Conservation (phyloP, 805 yeast species). For the Kregervanrija delftensis region DNA sequence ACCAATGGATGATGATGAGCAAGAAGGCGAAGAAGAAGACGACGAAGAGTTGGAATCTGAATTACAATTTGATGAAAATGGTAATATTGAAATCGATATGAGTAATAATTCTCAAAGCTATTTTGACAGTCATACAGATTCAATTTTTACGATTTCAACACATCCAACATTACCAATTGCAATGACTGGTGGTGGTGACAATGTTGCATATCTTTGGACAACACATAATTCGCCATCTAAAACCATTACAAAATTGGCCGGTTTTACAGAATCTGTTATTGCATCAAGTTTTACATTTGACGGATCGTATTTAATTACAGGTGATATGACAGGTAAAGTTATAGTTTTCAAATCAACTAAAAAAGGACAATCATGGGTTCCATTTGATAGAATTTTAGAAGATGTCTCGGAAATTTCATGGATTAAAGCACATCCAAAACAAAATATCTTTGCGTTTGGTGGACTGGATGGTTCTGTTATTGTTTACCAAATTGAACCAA, state of each 20-base stretch:
- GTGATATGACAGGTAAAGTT: conserved; percentile 90
- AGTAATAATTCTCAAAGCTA: conserved; percentile 84
- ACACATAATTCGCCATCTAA: conserved; percentile 81
- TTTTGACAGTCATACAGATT: conserved; percentile 86
- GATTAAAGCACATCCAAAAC: conserved; percentile 73
- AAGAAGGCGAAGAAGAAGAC: conserved; percentile 36
- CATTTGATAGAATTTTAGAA: conserved; percentile 36
- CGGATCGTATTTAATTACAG: conserved; percentile 77
- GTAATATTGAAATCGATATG: conserved; percentile 72
- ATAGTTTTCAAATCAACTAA: conserved; percentile 64
- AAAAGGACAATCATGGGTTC: conserved; percentile 81
- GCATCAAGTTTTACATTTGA: conserved; percentile 77
- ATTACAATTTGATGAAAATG: conserved; percentile 31
- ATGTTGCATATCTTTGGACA: conserved; percentile 86
- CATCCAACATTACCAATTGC: conserved; percentile 85
- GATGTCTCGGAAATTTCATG: conserved; percentile 90
- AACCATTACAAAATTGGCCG: conserved; percentile 65
- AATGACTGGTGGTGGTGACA: conserved; percentile 94
- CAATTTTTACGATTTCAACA: conserved; percentile 71
- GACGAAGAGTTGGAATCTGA: conserved; percentile 31
- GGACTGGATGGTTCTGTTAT: conserved; percentile 90
- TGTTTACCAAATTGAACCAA: conserved; percentile 72
- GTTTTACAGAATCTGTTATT: conserved; percentile 84
- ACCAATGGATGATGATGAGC: conserved; percentile 25
- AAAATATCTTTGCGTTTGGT: conserved; percentile 81